Evolutionary conservation across 441 rosid species (phyloP), one percentile per base, ranked within the genome.

Genomic region (Geranium incanum): DNA sequence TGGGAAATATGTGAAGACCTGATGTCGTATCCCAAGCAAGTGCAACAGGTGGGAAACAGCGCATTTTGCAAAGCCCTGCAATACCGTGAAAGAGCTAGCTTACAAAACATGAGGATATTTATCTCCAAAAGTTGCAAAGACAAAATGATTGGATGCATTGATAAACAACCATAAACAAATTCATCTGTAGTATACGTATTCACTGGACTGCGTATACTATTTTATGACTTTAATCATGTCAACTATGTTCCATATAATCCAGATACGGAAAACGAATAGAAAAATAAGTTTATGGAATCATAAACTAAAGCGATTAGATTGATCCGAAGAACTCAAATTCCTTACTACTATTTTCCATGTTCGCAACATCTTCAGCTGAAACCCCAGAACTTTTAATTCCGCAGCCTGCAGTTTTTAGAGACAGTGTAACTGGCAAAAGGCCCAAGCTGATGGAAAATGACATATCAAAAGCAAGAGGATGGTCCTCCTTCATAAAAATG

Each of bases 1-100:
- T 92, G 64, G 96, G 96, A 79, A 88, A 83, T 64, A 89, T 72
- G 68, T 95, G 87, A 69, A 89, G 86, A 66, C 97, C 99, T 62
- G 96, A 85, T 45, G 82, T 85, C 52, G 90, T 79, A 84, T 92
- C 99, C 99, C 99, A 92, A 76, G 91, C 99, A 81, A 95, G 90
- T 65, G 92, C 99, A 63, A 86, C 89, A 52, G 99, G 98, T 73
- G 99, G 99, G 80, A 95, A 95, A 78, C 99, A 95, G 45, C 98
- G 97, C 80, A 92, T 73, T 81, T 87, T 90, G 87, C 99, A 92
- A 81, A 95, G 93, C 78, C 86, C 98, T 95, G 85, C 70, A 83
- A 70, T 71, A 39, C 9, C 72, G 75, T 41, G 67, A 70, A 66
- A 70, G 39, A 68, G 72, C 60, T 66, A 60, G 62, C 57, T 84